Conservation (phyloP, 495 filamentous ascomycete genomes). For the Cercophora samala region DNA sequence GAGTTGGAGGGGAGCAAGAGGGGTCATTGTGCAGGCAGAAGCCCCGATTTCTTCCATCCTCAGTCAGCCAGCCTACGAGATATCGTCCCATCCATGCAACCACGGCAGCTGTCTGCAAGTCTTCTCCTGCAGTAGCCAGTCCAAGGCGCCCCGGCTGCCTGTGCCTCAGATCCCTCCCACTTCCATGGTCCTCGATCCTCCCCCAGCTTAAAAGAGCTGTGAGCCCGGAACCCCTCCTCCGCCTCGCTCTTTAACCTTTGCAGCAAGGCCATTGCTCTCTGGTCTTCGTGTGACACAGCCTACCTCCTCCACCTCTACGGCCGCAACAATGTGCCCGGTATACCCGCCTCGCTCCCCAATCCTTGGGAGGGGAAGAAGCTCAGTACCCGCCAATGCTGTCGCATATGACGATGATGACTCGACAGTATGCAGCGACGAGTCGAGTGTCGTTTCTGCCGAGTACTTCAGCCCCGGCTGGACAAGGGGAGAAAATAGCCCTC, state of each 20-base stretch:
- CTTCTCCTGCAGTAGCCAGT: neutral
- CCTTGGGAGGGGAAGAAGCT: neutral
- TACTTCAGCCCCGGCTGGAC: neutral
- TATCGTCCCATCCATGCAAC: conserved; percentile 1
- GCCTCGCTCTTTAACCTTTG: neutral
- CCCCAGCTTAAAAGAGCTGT: conserved; percentile 13
- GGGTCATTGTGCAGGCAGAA: neutral
- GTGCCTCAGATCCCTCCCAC: conserved; percentile 8
- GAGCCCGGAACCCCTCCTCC: conserved; percentile 2
- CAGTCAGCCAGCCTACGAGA: conserved; percentile 9
- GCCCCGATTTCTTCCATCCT: neutral
- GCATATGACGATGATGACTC: conserved; percentile 16
- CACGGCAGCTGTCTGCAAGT: neutral
- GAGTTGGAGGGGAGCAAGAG: neutral
- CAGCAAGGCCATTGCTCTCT: neutral
- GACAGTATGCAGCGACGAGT: conserved; percentile 17
- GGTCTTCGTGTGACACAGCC: neutral
- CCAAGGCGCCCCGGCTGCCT: neutral
- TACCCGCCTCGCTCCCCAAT: neutral
- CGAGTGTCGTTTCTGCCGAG: neutral
- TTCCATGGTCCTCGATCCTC: conserved; percentile 4
- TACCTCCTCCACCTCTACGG: neutral
- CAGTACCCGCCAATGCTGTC: neutral
- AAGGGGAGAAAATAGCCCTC: neutral
- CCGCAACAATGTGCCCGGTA: neutral